Evolutionary conservation across 768 basidiomycete genomes (phyloP).

Genomic region (Xerocomellus amylosporus): DNA sequence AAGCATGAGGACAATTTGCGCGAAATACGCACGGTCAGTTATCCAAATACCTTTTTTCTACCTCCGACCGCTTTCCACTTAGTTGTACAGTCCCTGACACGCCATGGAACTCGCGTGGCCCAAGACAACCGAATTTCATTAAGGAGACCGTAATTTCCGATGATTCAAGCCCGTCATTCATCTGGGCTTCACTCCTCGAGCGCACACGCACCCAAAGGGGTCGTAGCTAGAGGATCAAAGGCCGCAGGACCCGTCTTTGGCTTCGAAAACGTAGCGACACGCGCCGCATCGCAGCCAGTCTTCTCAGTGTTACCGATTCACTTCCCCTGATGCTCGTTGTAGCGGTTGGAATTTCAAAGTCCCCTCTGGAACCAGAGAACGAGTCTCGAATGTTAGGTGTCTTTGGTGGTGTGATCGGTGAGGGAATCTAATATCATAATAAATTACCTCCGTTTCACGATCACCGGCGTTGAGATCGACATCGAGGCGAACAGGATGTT

Average conservation of each 20-base stretch:
- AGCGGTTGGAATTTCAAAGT: constrained; percentile 26
- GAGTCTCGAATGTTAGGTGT: constrained; percentile 18
- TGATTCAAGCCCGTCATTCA: constrained; percentile 4
- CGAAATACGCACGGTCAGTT: constrained; percentile 12
- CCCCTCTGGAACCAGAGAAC: constrained; percentile 15
- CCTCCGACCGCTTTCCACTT: constrained; percentile 5
- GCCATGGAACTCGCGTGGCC: constrained; percentile 19
- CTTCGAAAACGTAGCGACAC: constrained; percentile 17
- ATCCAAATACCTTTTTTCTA: constrained; percentile 1
- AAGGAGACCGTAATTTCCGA: constrained; percentile 23
- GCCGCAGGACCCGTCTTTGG: constrained; percentile 7
- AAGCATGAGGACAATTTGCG: not conserved
- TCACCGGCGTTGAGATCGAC: constrained; percentile 15
- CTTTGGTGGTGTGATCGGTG: constrained; percentile 12
- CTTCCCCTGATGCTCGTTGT: constrained; percentile 32
- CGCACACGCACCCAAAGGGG: constrained; percentile 21
- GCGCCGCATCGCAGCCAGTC: constrained; percentile 6
- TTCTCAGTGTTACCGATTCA: constrained; percentile 24
- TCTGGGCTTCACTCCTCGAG: constrained; percentile 8
- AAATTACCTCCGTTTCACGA: constrained; percentile 16
- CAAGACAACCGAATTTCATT: constrained; percentile 22
- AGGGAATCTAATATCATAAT: constrained; percentile 17
- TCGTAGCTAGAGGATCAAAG: constrained; percentile 23
- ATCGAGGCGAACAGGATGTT: constrained; percentile 4
- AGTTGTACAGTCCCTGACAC: constrained; percentile 8